Conservation (phyloP, 2,329 filamentous ascomycete species). For the Cytospora schulzeri region DNA sequence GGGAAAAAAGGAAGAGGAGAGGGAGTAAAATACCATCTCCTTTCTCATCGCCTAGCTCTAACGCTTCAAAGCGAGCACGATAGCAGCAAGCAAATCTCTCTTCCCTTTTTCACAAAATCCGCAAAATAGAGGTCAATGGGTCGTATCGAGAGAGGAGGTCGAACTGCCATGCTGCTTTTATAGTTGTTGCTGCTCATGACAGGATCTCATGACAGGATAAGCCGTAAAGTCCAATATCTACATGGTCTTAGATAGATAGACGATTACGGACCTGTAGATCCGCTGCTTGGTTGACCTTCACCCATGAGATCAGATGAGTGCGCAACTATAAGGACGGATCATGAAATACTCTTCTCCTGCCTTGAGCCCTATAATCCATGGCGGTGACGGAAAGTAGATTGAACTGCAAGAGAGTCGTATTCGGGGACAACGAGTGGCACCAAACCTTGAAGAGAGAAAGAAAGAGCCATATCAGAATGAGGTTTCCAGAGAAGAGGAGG, state of each 20-base stretch:
- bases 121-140: rapidly evolving
- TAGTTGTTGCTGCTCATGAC: neutral
- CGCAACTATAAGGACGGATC: constrained; percentile 19
- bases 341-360: constrained; percentile 59
- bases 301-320: constrained; percentile 3
- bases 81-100: too few species aligned
- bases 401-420: constrained; percentile 62
- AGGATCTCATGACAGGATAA: too few species aligned
- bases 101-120: neutral
- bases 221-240: neutral
- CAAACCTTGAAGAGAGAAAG: too few species aligned
- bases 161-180: neutral
- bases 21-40: too few species aligned
- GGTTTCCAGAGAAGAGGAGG: constrained; percentile 19
- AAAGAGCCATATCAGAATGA: neutral
- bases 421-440: too few species aligned
- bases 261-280: neutral
- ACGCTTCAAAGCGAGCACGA: too few species aligned
- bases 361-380: constrained; percentile 69
- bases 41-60: too few species aligned
- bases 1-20: too few species aligned
- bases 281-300: constrained; percentile 20
- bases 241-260: neutral
- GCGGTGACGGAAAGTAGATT: constrained; percentile 57
- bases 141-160: neutral